These are phyloP conservation scores for Talaromyces sp. DNA, from an alignment of 2,329 filamentous ascomycete genomes.

Conservation along the genomic window DNA sequence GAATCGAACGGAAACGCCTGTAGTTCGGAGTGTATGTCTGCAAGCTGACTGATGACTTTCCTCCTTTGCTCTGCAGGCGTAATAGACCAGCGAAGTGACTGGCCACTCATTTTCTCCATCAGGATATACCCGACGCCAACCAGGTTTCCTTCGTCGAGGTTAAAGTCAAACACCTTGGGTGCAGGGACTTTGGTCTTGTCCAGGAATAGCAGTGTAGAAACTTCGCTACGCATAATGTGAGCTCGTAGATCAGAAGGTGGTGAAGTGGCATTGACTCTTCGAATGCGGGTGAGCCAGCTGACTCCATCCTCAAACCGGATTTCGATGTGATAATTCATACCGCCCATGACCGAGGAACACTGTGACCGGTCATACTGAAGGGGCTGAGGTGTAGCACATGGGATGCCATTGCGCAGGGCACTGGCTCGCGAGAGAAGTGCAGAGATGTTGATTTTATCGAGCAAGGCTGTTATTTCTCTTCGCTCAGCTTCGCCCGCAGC, in stretches of 20 bases:
- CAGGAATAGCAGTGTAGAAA: constrained; percentile 39
- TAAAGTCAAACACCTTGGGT: constrained; percentile 36
- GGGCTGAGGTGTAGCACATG: constrained; percentile 29
- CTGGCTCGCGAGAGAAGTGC: constrained; percentile 35
- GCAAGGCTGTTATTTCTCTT: constrained; percentile 29
- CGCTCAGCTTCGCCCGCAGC: constrained; percentile 29
- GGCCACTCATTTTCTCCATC: constrained; percentile 40
- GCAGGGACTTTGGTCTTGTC: constrained; percentile 30
- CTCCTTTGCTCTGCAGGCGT: constrained; percentile 27
- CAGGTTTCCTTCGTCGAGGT: constrained; percentile 26
- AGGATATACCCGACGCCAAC: constrained; percentile 40
- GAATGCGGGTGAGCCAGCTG: constrained; percentile 41
- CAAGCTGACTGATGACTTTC: constrained; percentile 35
- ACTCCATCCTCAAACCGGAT: constrained; percentile 41
- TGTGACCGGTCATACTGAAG: constrained; percentile 32
- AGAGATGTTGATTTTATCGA: constrained; percentile 30
- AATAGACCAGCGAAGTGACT: constrained; percentile 31
- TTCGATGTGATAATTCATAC: constrained; percentile 43
- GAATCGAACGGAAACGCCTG: constrained; percentile 30
- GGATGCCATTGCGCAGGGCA: constrained; percentile 29
- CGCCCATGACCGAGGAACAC: constrained; percentile 38
- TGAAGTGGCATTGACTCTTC: constrained; percentile 36
- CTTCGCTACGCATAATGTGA: constrained; percentile 36
- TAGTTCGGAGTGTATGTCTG: constrained; percentile 37
- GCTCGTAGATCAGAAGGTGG: constrained; percentile 26